phyloP scores from a whole-genome alignment of 2,329 filamentous ascomycete species.

The Escovopsis sp. region DNA sequence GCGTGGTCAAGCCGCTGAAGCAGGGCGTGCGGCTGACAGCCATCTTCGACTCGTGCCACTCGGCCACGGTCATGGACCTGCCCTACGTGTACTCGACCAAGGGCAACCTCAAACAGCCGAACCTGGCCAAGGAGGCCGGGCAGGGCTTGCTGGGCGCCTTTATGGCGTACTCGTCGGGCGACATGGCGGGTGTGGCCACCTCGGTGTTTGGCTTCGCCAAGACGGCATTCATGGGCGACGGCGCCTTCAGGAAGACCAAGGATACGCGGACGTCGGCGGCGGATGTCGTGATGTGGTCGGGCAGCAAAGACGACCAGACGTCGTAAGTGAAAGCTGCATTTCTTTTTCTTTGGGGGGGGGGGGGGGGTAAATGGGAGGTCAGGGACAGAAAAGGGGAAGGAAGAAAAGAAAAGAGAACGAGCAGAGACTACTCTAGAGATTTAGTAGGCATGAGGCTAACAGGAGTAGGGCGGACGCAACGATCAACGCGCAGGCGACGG shows the following conservation, averaged over 20 bases:
- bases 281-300: conserved; percentile 96
- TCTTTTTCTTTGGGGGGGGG: no score
- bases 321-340: conserved; percentile 44
- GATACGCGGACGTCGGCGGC: conserved; percentile 86
- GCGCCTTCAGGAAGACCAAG: conserved; percentile 63
- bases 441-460: conserved; percentile 11
- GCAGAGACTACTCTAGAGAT: no score
- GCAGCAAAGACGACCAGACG: conserved; percentile 90
- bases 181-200: conserved; percentile 65
- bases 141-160: conserved; percentile 58
- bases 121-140: conserved; percentile 65
- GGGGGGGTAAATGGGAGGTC: no score
- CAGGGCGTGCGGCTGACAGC: conserved; percentile 73
- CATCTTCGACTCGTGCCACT: conserved; percentile 73
- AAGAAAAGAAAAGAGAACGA: no score
- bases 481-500: conserved; percentile 77
- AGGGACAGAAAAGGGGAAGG: not conserved
- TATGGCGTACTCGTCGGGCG: conserved; percentile 65
- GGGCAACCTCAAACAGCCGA: conserved; percentile 67
- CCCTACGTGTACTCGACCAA: conserved; percentile 71
- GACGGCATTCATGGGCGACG: conserved; percentile 66
- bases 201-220: conserved; percentile 77
- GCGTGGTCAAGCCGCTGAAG: conserved; percentile 61
- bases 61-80: conserved; percentile 60
- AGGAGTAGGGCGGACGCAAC: conserved; percentile 64